phyloP scores from a whole-genome alignment of 163 green algal genomes.

The Coccomyxa subellipsoidea region DNA sequence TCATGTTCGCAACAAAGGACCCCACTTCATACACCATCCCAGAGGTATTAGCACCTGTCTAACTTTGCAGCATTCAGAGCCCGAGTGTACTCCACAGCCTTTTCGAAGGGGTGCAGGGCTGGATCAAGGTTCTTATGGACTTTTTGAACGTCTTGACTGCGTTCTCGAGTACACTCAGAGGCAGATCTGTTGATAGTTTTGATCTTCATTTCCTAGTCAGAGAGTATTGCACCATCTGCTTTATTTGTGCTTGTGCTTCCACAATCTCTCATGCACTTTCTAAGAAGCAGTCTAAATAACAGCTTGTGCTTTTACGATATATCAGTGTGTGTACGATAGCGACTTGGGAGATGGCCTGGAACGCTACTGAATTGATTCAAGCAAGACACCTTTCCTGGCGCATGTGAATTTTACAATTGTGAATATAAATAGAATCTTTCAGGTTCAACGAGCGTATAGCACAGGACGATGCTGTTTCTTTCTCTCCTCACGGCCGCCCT shows the following conservation, averaged over 20 bases:
- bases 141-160: conserved; percentile 70
- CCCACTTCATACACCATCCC: neutral
- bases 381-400: no score
- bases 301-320: no score
- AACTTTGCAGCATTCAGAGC: conserved; percentile 49
- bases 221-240: neutral
- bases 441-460: no score
- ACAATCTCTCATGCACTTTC: neutral
- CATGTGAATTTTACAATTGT: no score
- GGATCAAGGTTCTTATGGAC: conserved; percentile 96
- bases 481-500: no score
- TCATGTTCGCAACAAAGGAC: no score
- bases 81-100: conserved; percentile 88
- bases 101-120: conserved; percentile 88
- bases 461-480: no score
- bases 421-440: no score
- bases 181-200: conserved; percentile 89
- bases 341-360: no score
- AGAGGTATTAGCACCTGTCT: conserved; percentile 13
- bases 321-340: no score
- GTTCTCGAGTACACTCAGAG: conserved; percentile 76
- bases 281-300: neutral
- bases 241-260: neutral
- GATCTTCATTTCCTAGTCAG: conserved; percentile 76
- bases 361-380: no score